phyloP scores from a whole-genome alignment of 768 basidiomycete species.

The Amanita pallidorosea region DNA sequence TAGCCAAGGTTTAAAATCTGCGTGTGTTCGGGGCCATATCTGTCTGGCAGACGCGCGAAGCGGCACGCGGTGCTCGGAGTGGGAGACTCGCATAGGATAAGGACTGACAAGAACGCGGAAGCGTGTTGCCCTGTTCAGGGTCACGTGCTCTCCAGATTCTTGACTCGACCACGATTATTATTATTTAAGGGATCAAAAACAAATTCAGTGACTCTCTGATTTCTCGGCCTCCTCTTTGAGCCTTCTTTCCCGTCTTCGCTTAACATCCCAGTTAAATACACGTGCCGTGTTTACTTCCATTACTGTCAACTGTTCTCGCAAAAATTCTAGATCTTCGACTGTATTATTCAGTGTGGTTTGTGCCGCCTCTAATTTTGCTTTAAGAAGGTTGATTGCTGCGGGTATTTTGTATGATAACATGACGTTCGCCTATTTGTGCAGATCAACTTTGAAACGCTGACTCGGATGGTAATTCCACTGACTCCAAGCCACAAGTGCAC shows the following conservation, averaged over 20 bases:
- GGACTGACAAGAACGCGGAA: background rate
- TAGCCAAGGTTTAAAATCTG: slow-evolving; percentile 1
- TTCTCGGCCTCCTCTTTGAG: slow-evolving; percentile 22
- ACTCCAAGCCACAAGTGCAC: slow-evolving; percentile 97
- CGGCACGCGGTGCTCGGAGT: slow-evolving; percentile 1
- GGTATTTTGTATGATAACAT: slow-evolving; percentile 91
- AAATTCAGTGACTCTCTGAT: background rate
- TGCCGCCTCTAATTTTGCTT: slow-evolving; percentile 65
- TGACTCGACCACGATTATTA: background rate
- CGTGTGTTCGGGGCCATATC: background rate
- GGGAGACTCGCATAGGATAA: slow-evolving; percentile 1
- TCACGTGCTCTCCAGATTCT: background rate
- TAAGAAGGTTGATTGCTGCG: slow-evolving; percentile 64
- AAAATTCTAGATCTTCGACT: slow-evolving; percentile 83
- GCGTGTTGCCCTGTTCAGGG: background rate
- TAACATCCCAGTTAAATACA: slow-evolving; percentile 95
- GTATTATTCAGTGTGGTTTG: slow-evolving; percentile 55
- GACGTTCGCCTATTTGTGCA: slow-evolving; percentile 72
- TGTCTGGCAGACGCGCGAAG: background rate
- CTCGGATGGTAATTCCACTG: slow-evolving; percentile 17
- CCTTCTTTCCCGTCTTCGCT: slow-evolving; percentile 55
- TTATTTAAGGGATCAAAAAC: too few species aligned
- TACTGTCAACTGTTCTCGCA: slow-evolving; percentile 89
- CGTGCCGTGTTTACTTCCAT: slow-evolving; percentile 96
- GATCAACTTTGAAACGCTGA: background rate